Conservation (phyloP, 352 stramenopile genomes). For the Globisporangium recalcitrans region DNA sequence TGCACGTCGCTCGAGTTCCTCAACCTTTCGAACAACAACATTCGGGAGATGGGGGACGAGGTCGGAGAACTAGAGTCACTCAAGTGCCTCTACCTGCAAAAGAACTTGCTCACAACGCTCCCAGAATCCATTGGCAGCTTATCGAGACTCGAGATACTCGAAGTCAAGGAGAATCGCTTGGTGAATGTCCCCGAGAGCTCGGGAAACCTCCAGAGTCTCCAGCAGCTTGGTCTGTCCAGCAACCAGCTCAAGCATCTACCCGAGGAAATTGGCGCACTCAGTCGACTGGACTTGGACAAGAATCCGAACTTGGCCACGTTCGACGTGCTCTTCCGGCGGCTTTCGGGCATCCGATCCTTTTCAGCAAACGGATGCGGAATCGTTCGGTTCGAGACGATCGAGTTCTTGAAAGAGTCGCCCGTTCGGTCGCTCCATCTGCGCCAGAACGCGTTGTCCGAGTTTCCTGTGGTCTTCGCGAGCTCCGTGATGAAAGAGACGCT, state of each 20-base stretch:
- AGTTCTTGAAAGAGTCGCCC: constrained; percentile 41
- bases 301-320: constrained; percentile 38
- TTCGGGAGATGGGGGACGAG: constrained; percentile 33
- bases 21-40: constrained; percentile 49
- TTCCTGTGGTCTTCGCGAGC: constrained; percentile 31
- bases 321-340: constrained; percentile 29
- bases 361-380: constrained; percentile 38
- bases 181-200: constrained; percentile 33
- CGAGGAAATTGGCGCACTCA: constrained; percentile 30
- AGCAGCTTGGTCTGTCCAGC: constrained; percentile 27
- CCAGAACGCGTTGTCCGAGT: constrained; percentile 41
- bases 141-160: constrained; percentile 29
- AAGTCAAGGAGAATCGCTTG: constrained; percentile 39
- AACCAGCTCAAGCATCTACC: constrained; percentile 48
- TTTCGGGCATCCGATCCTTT: constrained; percentile 26
- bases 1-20: constrained; percentile 36
- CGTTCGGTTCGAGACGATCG: constrained; percentile 32
- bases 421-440: constrained; percentile 30
- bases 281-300: constrained; percentile 31
- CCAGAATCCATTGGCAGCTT: constrained; percentile 40
- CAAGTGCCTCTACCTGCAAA: constrained; percentile 27
- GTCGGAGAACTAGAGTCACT: constrained; percentile 36
- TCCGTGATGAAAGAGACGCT: constrained; percentile 47
- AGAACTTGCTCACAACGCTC: constrained; percentile 38
- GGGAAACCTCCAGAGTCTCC: constrained; percentile 35